Evolutionary conservation across 352 stramenopile species (phyloP), one percentile per base, ranked within the genome.

Genomic region (Globisporangium nunn): DNA sequence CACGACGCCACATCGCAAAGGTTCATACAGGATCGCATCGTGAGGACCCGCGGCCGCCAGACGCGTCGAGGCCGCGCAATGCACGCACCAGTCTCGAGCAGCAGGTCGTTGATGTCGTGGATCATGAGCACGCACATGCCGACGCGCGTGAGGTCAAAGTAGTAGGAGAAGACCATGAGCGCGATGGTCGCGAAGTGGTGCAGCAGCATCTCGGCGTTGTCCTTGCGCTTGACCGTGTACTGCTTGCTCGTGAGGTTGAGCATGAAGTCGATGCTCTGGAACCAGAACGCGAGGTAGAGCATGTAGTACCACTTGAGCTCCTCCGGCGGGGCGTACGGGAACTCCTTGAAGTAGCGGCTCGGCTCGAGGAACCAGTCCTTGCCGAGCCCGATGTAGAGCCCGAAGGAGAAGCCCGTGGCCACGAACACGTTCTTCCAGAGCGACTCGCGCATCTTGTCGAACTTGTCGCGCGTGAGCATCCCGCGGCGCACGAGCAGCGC

Each of bases 201-300:
- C 52, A 89, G 52, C 8, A 91, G 70, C 81, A 91, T 91, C 74
- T 88, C 79, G 17, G 72, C 64, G 58, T 90, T 89, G 66, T 91
- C 81, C 62, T 87, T 90, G 66, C 79, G 81, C 74, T 88, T 91
- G 55, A 90, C 75, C 39, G 67, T 75, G 68, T 91, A 91, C 67
- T 91, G 79, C 17, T 76, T 83, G 68, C 86, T 88, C 57, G 81
- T 85, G 56, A 91, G 31, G 58, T 82, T 87, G 51, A 91, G 81
- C 79, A 91, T 87, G 52, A 88, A 89, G 68, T 90, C 81, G 61
- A 88, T 81, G 64, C 78, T 81, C 68, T 91, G 81, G 62, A 91
- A 57, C 81, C 81, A 91, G 63, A 85, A 91, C 60, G 72, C 65
- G 50, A 90, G 71, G 71, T 91, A 91, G 64, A 89, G 75, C 78